Evolutionary conservation across 164 flowering plant species (phyloP).

Genomic region (Vitis labrusca): DNA sequence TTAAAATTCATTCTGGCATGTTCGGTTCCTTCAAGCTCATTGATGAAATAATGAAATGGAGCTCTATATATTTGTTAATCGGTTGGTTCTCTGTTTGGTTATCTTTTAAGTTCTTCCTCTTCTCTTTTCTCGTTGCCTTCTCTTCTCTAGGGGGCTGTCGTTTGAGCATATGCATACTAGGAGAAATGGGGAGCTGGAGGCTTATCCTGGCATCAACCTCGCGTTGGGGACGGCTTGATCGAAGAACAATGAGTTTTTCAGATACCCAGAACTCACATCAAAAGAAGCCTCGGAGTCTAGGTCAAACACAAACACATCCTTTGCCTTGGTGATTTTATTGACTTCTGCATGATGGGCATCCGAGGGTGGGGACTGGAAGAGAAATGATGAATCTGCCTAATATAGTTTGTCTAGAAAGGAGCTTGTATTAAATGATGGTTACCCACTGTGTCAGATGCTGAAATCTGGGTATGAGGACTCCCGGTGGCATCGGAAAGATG

Average conservation of each 20-base stretch:
- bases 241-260: constrained; percentile 27
- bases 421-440: constrained; percentile 84
- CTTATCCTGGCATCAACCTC: constrained; percentile 23
- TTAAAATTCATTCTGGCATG: too few relatives aligned
- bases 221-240: constrained; percentile 22
- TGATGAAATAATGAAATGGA: too few relatives aligned
- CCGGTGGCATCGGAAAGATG: too few relatives aligned
- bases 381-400: constrained; percentile 54
- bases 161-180: too few relatives aligned
- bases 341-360: constrained; percentile 77
- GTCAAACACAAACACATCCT: constrained; percentile 22
- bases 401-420: constrained; percentile 65
- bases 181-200: constrained; percentile 20
- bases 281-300: constrained; percentile 45
- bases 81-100: too few relatives aligned
- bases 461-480: constrained; percentile 83
- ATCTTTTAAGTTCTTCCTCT: too few relatives aligned
- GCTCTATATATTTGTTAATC: too few relatives aligned
- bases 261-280: constrained; percentile 26
- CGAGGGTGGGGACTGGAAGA: constrained; percentile 84
- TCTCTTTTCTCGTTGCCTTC: too few relatives aligned
- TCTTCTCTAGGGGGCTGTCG: too few relatives aligned
- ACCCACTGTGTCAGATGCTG: constrained; percentile 84
- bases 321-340: constrained; percentile 37
- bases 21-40: too few relatives aligned